Conservation (phyloP, 345 rosid genomes). For the Clausena lansium region DNA sequence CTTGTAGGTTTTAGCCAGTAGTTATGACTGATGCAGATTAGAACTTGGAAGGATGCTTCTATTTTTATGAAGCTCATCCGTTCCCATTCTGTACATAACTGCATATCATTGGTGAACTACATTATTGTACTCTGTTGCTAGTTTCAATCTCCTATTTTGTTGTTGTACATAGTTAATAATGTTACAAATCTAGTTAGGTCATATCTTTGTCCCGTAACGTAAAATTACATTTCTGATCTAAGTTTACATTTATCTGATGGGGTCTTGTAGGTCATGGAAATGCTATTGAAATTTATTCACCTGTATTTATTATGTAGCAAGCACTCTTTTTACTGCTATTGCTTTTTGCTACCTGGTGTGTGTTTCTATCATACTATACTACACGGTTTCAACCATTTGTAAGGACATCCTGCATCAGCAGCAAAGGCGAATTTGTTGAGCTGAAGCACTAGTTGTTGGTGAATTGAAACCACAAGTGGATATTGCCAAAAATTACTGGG, state of each 20-base stretch:
- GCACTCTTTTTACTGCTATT: background rate
- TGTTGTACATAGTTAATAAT: slow-evolving; percentile 20
- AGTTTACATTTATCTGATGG: background rate
- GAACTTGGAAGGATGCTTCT: slow-evolving; percentile 22
- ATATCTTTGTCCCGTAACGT: background rate
- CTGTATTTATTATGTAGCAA: too few species aligned
- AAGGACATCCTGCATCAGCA: background rate
- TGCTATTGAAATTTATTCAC: background rate
- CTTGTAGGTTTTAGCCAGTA: slow-evolving; percentile 3
- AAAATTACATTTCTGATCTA: background rate
- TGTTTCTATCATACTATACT: too few species aligned
- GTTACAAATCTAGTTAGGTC: background rate
- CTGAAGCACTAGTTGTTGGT: too few species aligned
- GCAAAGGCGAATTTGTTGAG: too few species aligned
- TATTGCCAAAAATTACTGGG: too few species aligned
- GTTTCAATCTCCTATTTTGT: slow-evolving; percentile 10
- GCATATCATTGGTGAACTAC: background rate
- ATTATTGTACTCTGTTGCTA: slow-evolving; percentile 13
- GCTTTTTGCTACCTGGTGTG: background rate
- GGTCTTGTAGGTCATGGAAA: background rate
- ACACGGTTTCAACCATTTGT: background rate
- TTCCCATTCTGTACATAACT: slow-evolving; percentile 5
- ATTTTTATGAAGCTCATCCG: slow-evolving; percentile 29
- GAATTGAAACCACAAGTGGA: too few species aligned
- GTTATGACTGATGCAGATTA: slow-evolving; percentile 8